A percentile compares a stretch with the other conserved stretches of the same genome.
Evolutionary conservation across 805 yeast species (phyloP).

Genomic region (Candida rishiriensis): DNA sequence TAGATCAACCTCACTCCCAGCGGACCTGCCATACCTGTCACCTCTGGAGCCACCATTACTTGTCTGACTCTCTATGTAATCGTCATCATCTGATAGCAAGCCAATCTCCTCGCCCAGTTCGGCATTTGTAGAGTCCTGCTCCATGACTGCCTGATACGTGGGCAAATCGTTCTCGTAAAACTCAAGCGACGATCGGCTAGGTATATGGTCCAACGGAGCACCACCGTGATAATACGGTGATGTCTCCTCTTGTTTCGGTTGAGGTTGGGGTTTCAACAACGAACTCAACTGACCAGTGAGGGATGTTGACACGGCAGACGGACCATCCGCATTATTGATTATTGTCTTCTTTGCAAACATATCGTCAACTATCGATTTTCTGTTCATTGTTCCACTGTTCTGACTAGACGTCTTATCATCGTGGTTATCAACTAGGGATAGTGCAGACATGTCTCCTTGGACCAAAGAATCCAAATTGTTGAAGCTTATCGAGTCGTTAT

Average conservation of each 20-base stretch:
- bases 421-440: neutral
- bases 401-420: neutral
- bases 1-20: too few species aligned
- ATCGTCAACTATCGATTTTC: slow-evolving; percentile 1
- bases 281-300: slow-evolving; percentile 13
- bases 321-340: neutral
- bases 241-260: neutral
- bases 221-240: neutral
- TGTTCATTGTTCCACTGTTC: too few species aligned
- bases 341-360: slow-evolving; percentile 13
- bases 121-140: slow-evolving; percentile 17
- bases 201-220: slow-evolving; percentile 12
- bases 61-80: neutral
- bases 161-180: slow-evolving; percentile 23
- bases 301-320: neutral
- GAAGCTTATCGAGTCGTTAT: slow-evolving; percentile 14
- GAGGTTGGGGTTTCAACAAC: slow-evolving; percentile 6
- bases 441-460: slow-evolving; percentile 7
- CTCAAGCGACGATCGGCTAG: slow-evolving; percentile 23
- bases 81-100: slow-evolving; percentile 20
- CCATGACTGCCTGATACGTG: slow-evolving; percentile 24
- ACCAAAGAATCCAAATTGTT: slow-evolving; percentile 20
- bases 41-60: slow-evolving; percentile 4
- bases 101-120: slow-evolving; percentile 17
- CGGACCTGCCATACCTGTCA: neutral